phyloP scores from a whole-genome alignment of 176 grass and related monocot genomes.

The Oryza punctata region DNA sequence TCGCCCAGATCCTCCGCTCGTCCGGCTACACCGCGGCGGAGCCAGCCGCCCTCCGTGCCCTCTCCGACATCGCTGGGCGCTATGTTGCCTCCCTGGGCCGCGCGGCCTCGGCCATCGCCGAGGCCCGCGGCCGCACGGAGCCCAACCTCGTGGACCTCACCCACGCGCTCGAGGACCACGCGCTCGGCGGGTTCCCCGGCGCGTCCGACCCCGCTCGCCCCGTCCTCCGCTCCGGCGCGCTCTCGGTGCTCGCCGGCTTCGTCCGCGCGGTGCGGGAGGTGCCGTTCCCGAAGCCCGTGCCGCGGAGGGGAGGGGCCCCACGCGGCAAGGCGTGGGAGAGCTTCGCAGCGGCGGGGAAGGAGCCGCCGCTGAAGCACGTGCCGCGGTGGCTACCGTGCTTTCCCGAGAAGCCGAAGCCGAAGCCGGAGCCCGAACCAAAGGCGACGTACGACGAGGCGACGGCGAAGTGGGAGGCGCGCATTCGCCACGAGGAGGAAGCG shows the following conservation, averaged over 20 bases:
- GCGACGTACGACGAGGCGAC: not conserved
- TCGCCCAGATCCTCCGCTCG: conserved; percentile 51
- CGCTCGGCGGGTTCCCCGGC: conserved; percentile 41
- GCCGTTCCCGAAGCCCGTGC: conserved; percentile 51
- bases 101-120: conserved; percentile 38
- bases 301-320: not conserved
- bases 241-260: conserved; percentile 56
- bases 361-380: conserved; percentile 52
- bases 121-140: conserved; percentile 51
- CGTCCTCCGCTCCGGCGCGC: conserved; percentile 42
- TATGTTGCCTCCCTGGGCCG: conserved; percentile 57
- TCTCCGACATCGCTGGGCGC: conserved; percentile 48
- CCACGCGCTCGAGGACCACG: conserved; percentile 53
- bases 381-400: conserved; percentile 74
- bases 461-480: not conserved
- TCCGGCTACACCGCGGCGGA: conserved; percentile 51
- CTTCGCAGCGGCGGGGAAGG: conserved; percentile 45
- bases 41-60: conserved; percentile 37
- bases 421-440: not conserved
- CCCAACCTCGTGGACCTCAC: conserved; percentile 55
- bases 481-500: not conserved
- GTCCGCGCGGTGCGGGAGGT: conserved; percentile 45
- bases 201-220: conserved; percentile 41
- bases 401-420: conserved; percentile 23
- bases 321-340: conserved; percentile 28